Evolutionary conservation across 441 rosid genomes (phyloP).

Genomic region (Euphorbia corollata): DNA sequence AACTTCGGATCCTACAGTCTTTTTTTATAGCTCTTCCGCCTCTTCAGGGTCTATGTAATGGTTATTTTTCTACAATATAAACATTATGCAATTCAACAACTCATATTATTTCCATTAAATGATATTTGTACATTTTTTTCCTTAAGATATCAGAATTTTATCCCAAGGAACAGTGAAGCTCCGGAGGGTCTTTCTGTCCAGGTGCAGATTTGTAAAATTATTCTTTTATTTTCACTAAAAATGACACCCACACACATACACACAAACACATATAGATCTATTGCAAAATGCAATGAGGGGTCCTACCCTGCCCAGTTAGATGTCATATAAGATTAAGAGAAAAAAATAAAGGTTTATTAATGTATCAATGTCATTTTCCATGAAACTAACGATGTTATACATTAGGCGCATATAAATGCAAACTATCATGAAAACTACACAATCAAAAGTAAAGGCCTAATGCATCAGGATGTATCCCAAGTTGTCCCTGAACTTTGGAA

Average conservation of each 20-base stretch:
- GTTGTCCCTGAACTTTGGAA: no score
- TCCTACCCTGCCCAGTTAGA: background rate
- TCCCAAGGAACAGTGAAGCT: no score
- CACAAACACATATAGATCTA: no score
- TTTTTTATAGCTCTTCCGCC: background rate
- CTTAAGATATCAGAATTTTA: background rate
- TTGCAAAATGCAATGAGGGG: background rate
- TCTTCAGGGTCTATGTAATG: background rate
- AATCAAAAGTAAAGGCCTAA: no score
- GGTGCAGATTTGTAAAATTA: no score
- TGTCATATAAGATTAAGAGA: background rate
- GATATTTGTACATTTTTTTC: background rate
- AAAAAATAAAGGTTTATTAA: no score
- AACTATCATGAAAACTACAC: no score
- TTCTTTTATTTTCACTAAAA: no score
- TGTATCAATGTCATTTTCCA: background rate
- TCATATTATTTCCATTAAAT: background rate
- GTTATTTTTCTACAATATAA: background rate
- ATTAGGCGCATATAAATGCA: no score
- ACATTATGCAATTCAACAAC: background rate
- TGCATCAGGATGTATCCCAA: no score
- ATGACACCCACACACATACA: no score
- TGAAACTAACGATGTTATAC: background rate
- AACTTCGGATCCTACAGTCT: background rate
- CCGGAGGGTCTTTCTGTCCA: no score